Percentiles rank a stretch among this genome's conserved stretches.
phyloP scores from a whole-genome alignment of 768 basidiomycete genomes.

The Pisolithus marmoratus region DNA sequence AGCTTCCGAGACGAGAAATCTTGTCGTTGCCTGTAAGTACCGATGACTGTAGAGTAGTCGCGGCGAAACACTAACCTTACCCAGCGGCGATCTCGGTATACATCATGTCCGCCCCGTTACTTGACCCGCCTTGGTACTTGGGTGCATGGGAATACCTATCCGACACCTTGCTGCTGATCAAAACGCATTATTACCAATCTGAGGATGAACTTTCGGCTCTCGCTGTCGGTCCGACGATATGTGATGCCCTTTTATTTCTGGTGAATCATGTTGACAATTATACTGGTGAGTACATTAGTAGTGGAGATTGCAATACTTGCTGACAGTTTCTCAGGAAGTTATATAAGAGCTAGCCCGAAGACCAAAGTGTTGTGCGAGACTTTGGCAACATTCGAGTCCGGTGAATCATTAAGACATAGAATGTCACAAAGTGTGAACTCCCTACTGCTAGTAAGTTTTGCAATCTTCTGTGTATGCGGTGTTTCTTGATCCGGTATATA shows the following conservation, averaged over 20 bases:
- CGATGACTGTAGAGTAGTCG: background rate
- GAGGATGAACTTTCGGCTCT: conserved; percentile 49
- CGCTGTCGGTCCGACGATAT: conserved; percentile 45
- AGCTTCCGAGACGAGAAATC: conserved; percentile 21
- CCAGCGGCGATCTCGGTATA: conserved; percentile 46
- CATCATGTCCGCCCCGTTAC: conserved; percentile 25
- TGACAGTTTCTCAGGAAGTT: conserved; percentile 12
- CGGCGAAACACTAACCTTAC: conserved; percentile 1
- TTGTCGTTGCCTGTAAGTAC: conserved; percentile 39
- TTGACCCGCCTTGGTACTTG: conserved; percentile 35
- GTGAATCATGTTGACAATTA: conserved; percentile 19
- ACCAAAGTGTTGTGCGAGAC: conserved; percentile 38
- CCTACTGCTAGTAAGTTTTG: background rate
- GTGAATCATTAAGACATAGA: too few species aligned
- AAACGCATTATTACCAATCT: conserved; percentile 38
- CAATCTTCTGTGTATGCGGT: too few species aligned
- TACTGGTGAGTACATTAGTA: conserved; percentile 20
- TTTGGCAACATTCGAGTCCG: conserved; percentile 8
- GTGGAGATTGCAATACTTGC: background rate
- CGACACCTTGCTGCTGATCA: conserved; percentile 42
- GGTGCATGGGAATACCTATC: conserved; percentile 45
- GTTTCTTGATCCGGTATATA: too few species aligned
- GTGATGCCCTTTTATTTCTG: conserved; percentile 40
- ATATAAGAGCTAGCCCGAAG: conserved; percentile 34
- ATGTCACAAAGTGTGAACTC: too few species aligned